Evolutionary conservation across 257 asterid species (phyloP).

Genomic region (Nicotiana attenuata): DNA sequence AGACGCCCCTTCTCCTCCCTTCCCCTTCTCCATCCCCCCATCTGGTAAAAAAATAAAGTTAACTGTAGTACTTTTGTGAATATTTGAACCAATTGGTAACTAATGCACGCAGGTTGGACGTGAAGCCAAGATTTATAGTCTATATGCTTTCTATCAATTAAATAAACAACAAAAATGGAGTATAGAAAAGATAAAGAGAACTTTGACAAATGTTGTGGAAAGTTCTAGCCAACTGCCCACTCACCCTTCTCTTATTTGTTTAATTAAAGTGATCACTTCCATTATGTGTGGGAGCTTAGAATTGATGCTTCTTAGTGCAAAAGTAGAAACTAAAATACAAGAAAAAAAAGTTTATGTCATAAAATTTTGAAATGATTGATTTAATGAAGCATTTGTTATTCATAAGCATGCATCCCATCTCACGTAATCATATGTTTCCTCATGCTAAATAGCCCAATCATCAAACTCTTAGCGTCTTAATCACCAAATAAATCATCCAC

Average conservation of each 20-base stretch:
- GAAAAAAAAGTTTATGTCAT: not conserved
- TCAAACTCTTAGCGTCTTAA: not conserved
- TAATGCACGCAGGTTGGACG: conserved; percentile 17
- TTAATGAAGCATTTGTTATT: not conserved
- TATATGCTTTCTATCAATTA: conserved; percentile 45
- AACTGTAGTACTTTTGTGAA: not conserved
- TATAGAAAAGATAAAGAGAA: conserved; percentile 10
- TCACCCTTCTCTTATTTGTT: conserved; percentile 2
- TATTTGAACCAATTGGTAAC: conserved; percentile 20
- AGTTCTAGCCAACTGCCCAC: conserved; percentile 7
- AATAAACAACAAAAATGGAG: not conserved
- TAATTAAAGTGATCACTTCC: not conserved
- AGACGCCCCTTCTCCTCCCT: not conserved
- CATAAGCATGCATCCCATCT: not conserved
- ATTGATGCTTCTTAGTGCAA: not conserved
- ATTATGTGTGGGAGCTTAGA: not conserved
- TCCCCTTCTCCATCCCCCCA: not conserved
- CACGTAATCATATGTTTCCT: not conserved
- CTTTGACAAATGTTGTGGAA: conserved; percentile 24
- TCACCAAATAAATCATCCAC: not conserved
- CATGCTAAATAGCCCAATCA: not conserved
- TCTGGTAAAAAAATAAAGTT: not conserved
- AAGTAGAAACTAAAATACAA: not conserved
- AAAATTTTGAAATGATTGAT: not conserved
- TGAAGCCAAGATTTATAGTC: conserved; percentile 46